These are phyloP conservation scores for Polyporus arcularius DNA, from an alignment of 768 basidiomycete genomes.

Conservation along the genomic window DNA sequence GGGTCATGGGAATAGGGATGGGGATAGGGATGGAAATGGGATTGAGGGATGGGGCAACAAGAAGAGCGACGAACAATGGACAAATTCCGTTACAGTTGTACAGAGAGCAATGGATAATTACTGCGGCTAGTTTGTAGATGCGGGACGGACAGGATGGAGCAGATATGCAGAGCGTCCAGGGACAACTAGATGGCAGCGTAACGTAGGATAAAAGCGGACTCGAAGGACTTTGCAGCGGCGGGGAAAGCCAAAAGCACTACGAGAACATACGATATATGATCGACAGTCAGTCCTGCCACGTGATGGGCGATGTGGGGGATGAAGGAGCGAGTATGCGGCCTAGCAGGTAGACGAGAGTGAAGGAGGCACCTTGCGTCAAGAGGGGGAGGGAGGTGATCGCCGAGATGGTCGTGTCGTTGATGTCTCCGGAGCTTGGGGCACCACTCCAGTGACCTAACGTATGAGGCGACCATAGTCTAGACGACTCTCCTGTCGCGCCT, in stretches of 20 bases:
- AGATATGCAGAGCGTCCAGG: conserved; percentile 17
- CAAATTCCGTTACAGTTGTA: conserved; percentile 18
- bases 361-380: too few relatives aligned
- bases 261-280: conserved; percentile 18
- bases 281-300: conserved; percentile 1
- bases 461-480: conserved; percentile 49
- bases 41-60: not conserved
- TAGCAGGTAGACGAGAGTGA: not conserved
- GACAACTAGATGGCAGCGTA: conserved; percentile 23
- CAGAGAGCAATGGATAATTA: conserved; percentile 13
- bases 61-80: conserved; percentile 1
- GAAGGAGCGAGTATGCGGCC: conserved; percentile 1
- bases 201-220: conserved; percentile 6
- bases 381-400: too few relatives aligned
- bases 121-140: conserved; percentile 3
- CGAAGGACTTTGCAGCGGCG: conserved; percentile 10
- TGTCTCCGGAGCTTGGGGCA: not conserved
- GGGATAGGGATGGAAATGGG: not conserved
- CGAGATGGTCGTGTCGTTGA: too few relatives aligned
- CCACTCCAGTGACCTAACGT: conserved; percentile 20
- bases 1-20: not conserved
- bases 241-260: conserved; percentile 18
- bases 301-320: not conserved
- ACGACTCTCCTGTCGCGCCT: conserved; percentile 38
- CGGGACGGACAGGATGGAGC: not conserved